Percentiles rank a stretch among this genome's conserved stretches.
phyloP scores from a whole-genome alignment of 345 rosid species.

The Toxicodendron radicans region DNA sequence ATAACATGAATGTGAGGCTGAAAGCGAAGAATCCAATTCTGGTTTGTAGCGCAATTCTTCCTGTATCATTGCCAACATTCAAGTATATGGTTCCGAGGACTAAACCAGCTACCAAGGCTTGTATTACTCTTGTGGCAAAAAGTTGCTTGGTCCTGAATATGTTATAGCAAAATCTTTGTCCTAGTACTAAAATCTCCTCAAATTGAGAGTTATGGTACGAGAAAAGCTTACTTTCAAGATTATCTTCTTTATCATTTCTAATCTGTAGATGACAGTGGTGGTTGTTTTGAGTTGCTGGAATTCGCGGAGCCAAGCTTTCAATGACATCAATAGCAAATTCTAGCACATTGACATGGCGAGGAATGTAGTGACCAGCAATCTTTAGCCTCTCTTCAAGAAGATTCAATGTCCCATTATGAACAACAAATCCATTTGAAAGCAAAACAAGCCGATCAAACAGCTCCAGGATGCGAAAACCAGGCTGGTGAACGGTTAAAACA shows the following conservation, averaged over 20 bases:
- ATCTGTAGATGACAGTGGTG: conserved; percentile 28
- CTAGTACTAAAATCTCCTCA: conserved; percentile 64
- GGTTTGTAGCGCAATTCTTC: conserved; percentile 48
- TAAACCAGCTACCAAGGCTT: conserved; percentile 68
- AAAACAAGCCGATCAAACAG: conserved; percentile 61
- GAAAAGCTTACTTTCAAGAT: conserved; percentile 21
- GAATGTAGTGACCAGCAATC: conserved; percentile 54
- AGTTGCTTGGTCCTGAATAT: conserved; percentile 81
- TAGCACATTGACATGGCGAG: conserved; percentile 69
- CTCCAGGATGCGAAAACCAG: conserved; percentile 83
- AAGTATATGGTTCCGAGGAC: conserved; percentile 76
- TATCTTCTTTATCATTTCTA: conserved; percentile 13
- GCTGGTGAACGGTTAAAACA: conserved; percentile 82
- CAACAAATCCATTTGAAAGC: conserved; percentile 63
- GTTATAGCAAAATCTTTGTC: conserved; percentile 76
- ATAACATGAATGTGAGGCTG: conserved; percentile 78
- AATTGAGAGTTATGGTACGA: conserved; percentile 46
- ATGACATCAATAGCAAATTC: conserved; percentile 83
- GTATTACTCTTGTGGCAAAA: conserved; percentile 68
- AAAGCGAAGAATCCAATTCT: conserved; percentile 83
- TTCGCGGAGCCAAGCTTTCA: conserved; percentile 34
- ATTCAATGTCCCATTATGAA: conserved; percentile 59
- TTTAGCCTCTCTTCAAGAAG: conserved; percentile 60
- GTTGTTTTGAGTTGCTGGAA: conserved; percentile 14
- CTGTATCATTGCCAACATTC: conserved; percentile 54